These are phyloP conservation scores for Rhizopus delemar DNA, from an alignment of 371 early-diverging fungal genomes.

Conservation along the genomic window DNA sequence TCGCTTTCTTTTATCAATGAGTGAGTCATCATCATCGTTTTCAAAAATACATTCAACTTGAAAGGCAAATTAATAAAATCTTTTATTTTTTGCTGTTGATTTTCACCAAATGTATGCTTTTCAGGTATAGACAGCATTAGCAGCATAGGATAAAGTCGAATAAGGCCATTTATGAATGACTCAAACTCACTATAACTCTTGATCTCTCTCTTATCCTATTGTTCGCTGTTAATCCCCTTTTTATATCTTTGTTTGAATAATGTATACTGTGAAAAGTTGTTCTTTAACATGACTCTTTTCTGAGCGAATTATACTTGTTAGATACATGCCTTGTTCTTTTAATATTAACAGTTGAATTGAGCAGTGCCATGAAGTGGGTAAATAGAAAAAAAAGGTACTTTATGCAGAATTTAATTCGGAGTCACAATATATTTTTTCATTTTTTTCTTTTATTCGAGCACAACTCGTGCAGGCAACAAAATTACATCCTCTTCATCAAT, in stretches of 20 bases:
- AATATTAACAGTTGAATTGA: no score
- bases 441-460: constrained; percentile 52
- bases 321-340: no score
- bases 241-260: background rate
- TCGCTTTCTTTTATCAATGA: no score
- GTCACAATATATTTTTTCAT: constrained; percentile 42
- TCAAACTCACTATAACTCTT: background rate
- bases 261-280: constrained; percentile 68
- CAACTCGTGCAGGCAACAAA: constrained; percentile 43
- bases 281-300: constrained; percentile 78
- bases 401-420: constrained; percentile 54
- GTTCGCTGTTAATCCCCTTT: background rate
- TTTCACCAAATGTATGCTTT: no score
- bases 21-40: no score
- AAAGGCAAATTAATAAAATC: no score
- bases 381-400: constrained; percentile 28
- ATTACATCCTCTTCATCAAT: constrained; percentile 48
- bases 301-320: constrained; percentile 79
- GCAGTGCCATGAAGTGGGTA: no score
- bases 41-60: no score
- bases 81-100: no score
- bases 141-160: no score
- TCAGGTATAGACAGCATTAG: no score
- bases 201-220: background rate
- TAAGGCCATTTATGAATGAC: no score